Evolutionary conservation across 768 basidiomycete species (phyloP).

Genomic region (Gautieria morchelliformis): DNA sequence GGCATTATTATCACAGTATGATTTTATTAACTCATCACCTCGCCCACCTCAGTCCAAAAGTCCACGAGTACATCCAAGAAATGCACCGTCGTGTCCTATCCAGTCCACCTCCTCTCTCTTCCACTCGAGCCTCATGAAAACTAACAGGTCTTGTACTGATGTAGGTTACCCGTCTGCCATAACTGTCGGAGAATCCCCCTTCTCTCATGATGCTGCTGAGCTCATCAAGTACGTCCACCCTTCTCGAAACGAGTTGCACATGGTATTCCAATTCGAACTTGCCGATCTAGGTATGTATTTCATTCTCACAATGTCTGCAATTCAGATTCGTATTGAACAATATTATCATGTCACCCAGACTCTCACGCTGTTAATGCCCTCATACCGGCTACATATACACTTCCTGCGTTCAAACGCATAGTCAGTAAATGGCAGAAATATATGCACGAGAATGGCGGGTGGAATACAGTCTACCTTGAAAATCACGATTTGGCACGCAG

Average conservation of each 20-base stretch:
- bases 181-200: constrained; percentile 57
- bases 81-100: constrained; percentile 56
- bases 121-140: not conserved
- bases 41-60: constrained; percentile 36
- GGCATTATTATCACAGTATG: not conserved
- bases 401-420: constrained; percentile 40
- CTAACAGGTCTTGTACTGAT: not conserved
- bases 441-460: constrained; percentile 49
- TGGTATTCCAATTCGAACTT: constrained; percentile 57
- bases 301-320: not conserved
- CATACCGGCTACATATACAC: constrained; percentile 36
- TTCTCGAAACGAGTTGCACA: constrained; percentile 49
- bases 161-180: constrained; percentile 44
- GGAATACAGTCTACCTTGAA: constrained; percentile 63
- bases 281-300: constrained; percentile 33
- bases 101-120: constrained; percentile 28
- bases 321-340: not conserved
- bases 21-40: not conserved
- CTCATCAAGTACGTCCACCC: constrained; percentile 51
- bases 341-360: not conserved
- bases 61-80: constrained; percentile 60
- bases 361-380: constrained; percentile 21
- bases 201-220: constrained; percentile 40
- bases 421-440: constrained; percentile 44
- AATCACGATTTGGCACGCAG: constrained; percentile 61